A percentile compares a stretch with the other conserved stretches of the same genome.
Conservation (phyloP, 2,329 filamentous ascomycete species). For the Gaeumannomyces sp. region DNA sequence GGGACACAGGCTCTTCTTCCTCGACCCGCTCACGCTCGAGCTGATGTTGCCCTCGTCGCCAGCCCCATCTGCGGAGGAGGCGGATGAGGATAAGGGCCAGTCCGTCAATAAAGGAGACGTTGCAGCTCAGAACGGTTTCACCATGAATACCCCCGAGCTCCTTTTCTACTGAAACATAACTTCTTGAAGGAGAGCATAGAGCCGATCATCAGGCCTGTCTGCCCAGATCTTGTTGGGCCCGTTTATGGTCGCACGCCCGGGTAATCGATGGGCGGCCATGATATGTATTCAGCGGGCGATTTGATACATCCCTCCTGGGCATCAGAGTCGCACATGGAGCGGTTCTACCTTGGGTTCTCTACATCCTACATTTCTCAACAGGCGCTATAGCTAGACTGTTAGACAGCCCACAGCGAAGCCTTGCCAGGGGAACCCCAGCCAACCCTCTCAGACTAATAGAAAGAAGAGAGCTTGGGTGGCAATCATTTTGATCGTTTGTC, state of each 20-base stretch:
- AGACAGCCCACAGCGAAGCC: neutral
- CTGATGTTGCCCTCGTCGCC: neutral
- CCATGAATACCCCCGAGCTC: no score
- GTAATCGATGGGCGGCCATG: no score
- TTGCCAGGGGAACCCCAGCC: neutral
- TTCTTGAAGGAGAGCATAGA: neutral
- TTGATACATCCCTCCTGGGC: no score
- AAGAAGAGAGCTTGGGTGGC: no score
- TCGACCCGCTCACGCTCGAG: neutral
- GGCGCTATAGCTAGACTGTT: neutral
- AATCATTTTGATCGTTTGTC: no score
- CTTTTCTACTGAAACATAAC: neutral
- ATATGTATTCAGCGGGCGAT: no score
- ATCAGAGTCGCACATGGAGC: no score
- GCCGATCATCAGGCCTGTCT: no score
- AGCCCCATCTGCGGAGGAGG: no score
- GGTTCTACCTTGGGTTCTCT: neutral
- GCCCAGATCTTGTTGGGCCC: no score
- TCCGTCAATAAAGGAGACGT: neutral
- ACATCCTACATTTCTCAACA: neutral
- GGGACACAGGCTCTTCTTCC: neutral
- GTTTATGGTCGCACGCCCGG: no score
- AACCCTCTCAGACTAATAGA: no score
- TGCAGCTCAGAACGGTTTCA: neutral
- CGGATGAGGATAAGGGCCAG: neutral